phyloP scores from a whole-genome alignment of 176 grass and related monocot genomes.

The Aegilops umbellulata region DNA sequence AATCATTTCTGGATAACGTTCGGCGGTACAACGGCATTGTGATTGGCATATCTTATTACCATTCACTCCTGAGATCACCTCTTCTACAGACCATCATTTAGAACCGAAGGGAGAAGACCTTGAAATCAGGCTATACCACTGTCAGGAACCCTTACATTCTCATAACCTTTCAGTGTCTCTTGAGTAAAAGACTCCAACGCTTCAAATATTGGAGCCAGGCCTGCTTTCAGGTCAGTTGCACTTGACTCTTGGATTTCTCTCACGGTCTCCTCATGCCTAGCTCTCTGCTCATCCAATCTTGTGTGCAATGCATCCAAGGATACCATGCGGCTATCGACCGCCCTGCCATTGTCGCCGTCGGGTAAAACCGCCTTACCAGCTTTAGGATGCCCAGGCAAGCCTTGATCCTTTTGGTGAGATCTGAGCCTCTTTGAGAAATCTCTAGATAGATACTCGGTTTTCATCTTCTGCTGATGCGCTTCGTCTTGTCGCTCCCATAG shows the following conservation, averaged over 20 bases:
- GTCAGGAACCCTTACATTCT: constrained; percentile 55
- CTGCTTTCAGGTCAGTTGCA: constrained; percentile 64
- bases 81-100: constrained; percentile 4
- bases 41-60: background rate
- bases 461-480: constrained; percentile 65
- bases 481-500: constrained; percentile 62
- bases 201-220: constrained; percentile 71
- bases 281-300: constrained; percentile 65
- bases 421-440: constrained; percentile 60
- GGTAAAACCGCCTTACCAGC: constrained; percentile 25
- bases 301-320: constrained; percentile 61
- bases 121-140: constrained; percentile 11
- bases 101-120: background rate
- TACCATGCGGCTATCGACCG: constrained; percentile 51
- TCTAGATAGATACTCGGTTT: constrained; percentile 63
- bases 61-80: constrained; percentile 5
- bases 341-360: constrained; percentile 4
- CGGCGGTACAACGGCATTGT: background rate
- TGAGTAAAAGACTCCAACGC: constrained; percentile 63
- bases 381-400: constrained; percentile 25
- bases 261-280: constrained; percentile 59
- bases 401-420: constrained; percentile 46
- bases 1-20: background rate
- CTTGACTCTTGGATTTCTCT: constrained; percentile 58
- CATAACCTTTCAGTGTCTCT: constrained; percentile 61